Evolutionary conservation across 1,284 basidiomycete genomes (phyloP), one percentile per base, ranked within the genome.

Genomic region (Fistulina hepatica): DNA sequence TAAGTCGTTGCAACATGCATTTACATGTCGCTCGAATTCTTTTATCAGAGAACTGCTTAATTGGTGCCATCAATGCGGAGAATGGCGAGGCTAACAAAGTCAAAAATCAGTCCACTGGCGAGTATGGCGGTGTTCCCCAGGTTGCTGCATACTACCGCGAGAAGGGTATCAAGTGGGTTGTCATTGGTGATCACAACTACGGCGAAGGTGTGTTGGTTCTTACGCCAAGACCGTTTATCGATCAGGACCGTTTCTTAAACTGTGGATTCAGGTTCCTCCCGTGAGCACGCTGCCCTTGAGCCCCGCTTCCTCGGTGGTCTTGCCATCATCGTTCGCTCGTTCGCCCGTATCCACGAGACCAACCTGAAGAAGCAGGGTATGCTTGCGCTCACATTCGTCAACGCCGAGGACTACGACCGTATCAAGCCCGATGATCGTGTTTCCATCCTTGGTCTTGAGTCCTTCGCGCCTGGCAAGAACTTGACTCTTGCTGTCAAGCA

Each of bases 361-460:
- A 95, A 95, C 76, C 70, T 94, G 72, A 94, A 94, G 82, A 95
- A 92, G 74, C 88, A 92, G 69, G 88, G 88, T 50, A 90, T 93
- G 84, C 84, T 94, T 45, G 86, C 89, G 2, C 65, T 93, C 48
- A 93, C 86, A 46, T 94, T 95, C 59, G 81, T 63, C 44, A 73
- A 95, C 67, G 71, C 82, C 9, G 84, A 73, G 45, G 92, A 95
- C 64, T 97, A 97, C 63, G 86, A 94, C 58, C 88, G 84, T 67
- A 61, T 94, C 50, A 71, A 69, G 52, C 83, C 90, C 17, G 68
- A 69, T 48, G 91, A 95, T 67, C 78, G 75, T 56, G 78, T 95
- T 44, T 78, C 81, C 52, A 88, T 95, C 55, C 59, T 81, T 43
- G 91, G 89, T 41, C 67, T 95, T 41, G 77, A 89, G 57, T 68